Percentiles rank a stretch among this genome's conserved stretches.
Evolutionary conservation across 192 early-diverging fungal species (phyloP).

Genomic region (Coemansia sp.): DNA sequence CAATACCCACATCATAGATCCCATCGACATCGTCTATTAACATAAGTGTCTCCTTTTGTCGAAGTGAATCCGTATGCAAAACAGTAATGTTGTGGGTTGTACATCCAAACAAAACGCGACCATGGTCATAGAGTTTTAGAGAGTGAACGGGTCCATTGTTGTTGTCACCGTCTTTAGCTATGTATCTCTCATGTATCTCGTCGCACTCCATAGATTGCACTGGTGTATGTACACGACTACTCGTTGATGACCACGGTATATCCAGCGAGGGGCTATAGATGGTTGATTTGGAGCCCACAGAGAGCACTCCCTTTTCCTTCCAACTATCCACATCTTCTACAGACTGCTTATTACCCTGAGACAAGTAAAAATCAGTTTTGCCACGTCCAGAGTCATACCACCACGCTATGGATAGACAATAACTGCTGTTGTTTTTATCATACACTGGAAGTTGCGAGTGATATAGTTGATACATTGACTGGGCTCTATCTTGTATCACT

Average conservation of each 20-base stretch:
- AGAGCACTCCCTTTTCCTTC: neutral
- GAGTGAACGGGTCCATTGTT: constrained; percentile 7
- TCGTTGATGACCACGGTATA: constrained; percentile 14
- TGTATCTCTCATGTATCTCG: constrained; percentile 8
- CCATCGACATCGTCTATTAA: constrained; percentile 32
- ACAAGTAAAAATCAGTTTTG: constrained; percentile 16
- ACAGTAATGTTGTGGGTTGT: constrained; percentile 18
- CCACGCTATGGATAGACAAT: constrained; percentile 42
- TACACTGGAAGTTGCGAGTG: constrained; percentile 17
- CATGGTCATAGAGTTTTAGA: constrained; percentile 31
- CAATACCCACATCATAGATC: constrained; percentile 35
- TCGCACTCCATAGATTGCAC: constrained; percentile 15
- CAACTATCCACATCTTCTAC: constrained; percentile 2
- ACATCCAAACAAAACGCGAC: constrained; percentile 39
- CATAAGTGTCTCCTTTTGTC: constrained; percentile 26
- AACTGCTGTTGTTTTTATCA: neutral
- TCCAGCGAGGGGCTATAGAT: constrained; percentile 22
- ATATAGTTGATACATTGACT: constrained; percentile 34
- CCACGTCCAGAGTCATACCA: neutral
- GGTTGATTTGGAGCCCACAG: constrained; percentile 4
- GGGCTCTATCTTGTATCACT: constrained; percentile 2
- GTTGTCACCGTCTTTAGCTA: constrained; percentile 10
- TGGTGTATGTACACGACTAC: constrained; percentile 5
- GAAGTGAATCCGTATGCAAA: constrained; percentile 15
- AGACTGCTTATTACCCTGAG: constrained; percentile 21